These are phyloP conservation scores for Scheffersomyces amazonensis DNA, from an alignment of 805 yeast species.

Conservation along the genomic window DNA sequence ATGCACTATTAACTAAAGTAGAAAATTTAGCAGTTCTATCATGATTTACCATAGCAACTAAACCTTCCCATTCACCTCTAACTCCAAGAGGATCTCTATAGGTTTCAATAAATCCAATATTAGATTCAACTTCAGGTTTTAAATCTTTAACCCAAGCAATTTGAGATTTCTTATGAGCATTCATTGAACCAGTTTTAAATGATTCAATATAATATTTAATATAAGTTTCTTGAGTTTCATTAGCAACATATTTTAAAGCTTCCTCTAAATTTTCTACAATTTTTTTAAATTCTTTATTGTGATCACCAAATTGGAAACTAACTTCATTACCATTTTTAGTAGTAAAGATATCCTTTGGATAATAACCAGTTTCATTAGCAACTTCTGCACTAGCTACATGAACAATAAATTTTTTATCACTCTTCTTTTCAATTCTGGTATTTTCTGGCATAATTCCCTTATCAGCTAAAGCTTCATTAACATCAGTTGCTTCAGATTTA, in stretches of 20 bases:
- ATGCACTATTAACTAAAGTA: slow-evolving; percentile 64
- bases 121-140: slow-evolving; percentile 68
- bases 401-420: slow-evolving; percentile 49
- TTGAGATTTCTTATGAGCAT: slow-evolving; percentile 82
- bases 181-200: slow-evolving; percentile 78
- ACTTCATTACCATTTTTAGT: slow-evolving; percentile 38
- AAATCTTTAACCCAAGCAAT: slow-evolving; percentile 84
- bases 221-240: slow-evolving; percentile 68
- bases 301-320: slow-evolving; percentile 71
- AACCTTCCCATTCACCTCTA: slow-evolving; percentile 91
- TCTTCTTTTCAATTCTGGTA: slow-evolving; percentile 64
- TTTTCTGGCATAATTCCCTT: slow-evolving; percentile 73
- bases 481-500: slow-evolving; percentile 59
- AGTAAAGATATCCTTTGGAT: slow-evolving; percentile 44
- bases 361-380: slow-evolving; percentile 49
- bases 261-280: slow-evolving; percentile 54
- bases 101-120: slow-evolving; percentile 89
- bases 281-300: slow-evolving; percentile 56
- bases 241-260: slow-evolving; percentile 67
- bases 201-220: slow-evolving; percentile 63
- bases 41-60: slow-evolving; percentile 86
- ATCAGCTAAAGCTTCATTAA: slow-evolving; percentile 64
- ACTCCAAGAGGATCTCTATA: slow-evolving; percentile 91
- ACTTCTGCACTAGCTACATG: slow-evolving; percentile 64
- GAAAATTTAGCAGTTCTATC: slow-evolving; percentile 82